Conservation (phyloP, 78 protist genomes). For the Dictyostelium intermedium region DNA sequence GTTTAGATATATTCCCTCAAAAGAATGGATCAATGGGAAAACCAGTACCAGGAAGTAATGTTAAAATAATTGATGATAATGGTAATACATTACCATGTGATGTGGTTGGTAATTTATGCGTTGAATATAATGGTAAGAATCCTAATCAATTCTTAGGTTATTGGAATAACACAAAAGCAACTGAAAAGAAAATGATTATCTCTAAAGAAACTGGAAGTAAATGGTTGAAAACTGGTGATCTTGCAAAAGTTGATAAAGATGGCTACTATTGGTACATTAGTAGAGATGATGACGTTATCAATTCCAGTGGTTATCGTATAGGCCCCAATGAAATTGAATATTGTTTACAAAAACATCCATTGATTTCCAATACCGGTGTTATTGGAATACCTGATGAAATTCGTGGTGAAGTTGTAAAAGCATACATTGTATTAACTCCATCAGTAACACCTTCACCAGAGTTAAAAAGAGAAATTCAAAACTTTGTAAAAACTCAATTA, state of each 20-base stretch:
- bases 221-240: constrained; percentile 53
- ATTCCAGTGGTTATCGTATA: constrained; percentile 40
- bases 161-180: constrained; percentile 29
- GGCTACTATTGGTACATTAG: constrained; percentile 36
- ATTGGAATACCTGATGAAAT: constrained; percentile 56
- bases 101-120: constrained; percentile 11
- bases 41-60: constrained; percentile 39
- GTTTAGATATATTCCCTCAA: not conserved
- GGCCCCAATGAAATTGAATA: constrained; percentile 57
- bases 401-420: constrained; percentile 50
- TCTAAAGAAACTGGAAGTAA: not conserved
- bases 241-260: constrained; percentile 17
- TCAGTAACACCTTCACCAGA: not conserved
- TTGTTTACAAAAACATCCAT: not conserved
- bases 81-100: constrained; percentile 1
- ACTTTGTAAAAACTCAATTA: constrained; percentile 17
- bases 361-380: constrained; percentile 21
- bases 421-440: constrained; percentile 47
- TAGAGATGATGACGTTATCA: constrained; percentile 63
- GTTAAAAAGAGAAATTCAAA: constrained; percentile 27
- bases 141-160: constrained; percentile 27
- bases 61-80: not conserved
- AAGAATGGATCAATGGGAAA: constrained; percentile 56
- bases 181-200: not conserved
- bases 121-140: not conserved